Evolutionary conservation across 2,329 filamentous ascomycete species (phyloP), one percentile per base, ranked within the genome.

Genomic region (Elsinoe australis): DNA sequence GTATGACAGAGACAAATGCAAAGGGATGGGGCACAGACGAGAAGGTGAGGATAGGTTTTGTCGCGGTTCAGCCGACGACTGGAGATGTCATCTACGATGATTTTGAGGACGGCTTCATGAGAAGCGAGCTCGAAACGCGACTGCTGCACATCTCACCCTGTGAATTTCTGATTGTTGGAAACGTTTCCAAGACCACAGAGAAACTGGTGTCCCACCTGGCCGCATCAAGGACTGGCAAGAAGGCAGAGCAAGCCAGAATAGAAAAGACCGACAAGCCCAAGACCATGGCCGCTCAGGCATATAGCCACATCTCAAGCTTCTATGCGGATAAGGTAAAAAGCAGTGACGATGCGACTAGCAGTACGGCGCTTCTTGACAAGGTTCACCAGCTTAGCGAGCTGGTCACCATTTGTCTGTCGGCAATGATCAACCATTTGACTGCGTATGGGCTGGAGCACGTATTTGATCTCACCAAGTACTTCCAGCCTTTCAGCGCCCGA

Each of bases 91-190:
- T 96, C 49, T 94, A 95, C 59, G 92, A 98, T 60, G 82, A 83
- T 51, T 98, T 98, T 58, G 87, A 96, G 57, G 92, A 98, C 60
- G 88, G 90, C 1, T 96, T 96, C 67, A 95, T 98, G 90, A 77
- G 92, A 41, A 88, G 83, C 58, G 92, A 98, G 63, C 85, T 98
- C 26, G 92, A 98, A 68, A 98, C 92, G 0, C 74, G 92, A n/a
- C 70, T 98, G 19, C 71, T 98, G 22, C 92, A 98, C 63, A 94
- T 98, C 55, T 87, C 90, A 0, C 92, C 92, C 0, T 95, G 89
- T 66, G 92, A 98, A 64, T 87, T 98, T 53, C 73, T 98, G 24
- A 84, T 98, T 35, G 87, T 98, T 1, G 92, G 92, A 10, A 81
- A 92, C 10, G 76, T 96, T 10, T 92, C 89, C 0, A 88, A 84